Percentiles rank a stretch among this genome's conserved stretches.
These are phyloP conservation scores for Microthlaspi erraticum DNA, from an alignment of 345 rosid species.

Conservation along the genomic window DNA sequence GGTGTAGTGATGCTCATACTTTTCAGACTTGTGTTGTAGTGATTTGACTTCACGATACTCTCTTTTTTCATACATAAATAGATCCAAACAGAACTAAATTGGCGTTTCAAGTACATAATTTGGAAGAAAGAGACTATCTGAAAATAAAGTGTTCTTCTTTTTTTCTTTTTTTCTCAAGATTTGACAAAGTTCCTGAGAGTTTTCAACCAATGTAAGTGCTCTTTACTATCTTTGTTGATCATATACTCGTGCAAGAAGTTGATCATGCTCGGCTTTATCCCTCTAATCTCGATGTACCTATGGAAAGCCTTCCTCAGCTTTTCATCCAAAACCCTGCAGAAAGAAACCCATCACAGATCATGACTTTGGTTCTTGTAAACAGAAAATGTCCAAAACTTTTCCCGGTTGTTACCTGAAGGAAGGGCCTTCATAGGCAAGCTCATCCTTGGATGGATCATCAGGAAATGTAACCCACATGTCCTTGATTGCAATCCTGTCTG, in stretches of 20 bases:
- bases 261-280: constrained; percentile 71
- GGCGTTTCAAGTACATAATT: constrained; percentile 26
- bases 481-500: constrained; percentile 68
- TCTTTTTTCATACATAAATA: neutral
- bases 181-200: constrained; percentile 69
- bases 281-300: constrained; percentile 78
- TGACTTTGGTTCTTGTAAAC: neutral
- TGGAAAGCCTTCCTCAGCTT: constrained; percentile 77
- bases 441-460: constrained; percentile 54
- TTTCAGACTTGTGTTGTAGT: constrained; percentile 8
- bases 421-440: constrained; percentile 79
- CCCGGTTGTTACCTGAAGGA: constrained; percentile 59
- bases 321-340: constrained; percentile 82
- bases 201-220: constrained; percentile 72
- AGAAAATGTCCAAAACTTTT: neutral
- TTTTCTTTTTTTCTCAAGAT: constrained; percentile 40
- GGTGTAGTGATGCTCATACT: constrained; percentile 34
- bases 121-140: constrained; percentile 11
- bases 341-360: constrained; percentile 28
- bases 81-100: constrained; percentile 21
- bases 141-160: neutral
- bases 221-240: constrained; percentile 83
- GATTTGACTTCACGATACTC: constrained; percentile 16
- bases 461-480: constrained; percentile 61
- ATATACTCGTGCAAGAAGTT: constrained; percentile 92